Conservation (phyloP, 257 asterid species). For the Ehretia macrophylla region DNA sequence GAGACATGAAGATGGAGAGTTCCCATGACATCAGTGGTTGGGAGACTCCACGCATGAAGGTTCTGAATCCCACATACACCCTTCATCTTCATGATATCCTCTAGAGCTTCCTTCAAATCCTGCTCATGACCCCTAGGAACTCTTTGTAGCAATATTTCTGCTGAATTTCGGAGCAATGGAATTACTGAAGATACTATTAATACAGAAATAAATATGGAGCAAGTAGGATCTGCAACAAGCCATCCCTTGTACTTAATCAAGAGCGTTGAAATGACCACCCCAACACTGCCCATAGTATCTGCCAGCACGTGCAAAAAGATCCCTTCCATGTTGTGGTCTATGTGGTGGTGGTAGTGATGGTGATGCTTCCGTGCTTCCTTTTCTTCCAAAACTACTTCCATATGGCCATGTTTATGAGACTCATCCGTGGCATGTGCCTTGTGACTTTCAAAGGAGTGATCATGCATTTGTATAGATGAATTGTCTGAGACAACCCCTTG, state of each 20-base stretch:
- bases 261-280: constrained; percentile 88
- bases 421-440: constrained; percentile 12
- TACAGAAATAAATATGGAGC: constrained; percentile 86
- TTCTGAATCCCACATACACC: constrained; percentile 69
- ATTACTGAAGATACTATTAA: constrained; percentile 76
- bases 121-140: constrained; percentile 77
- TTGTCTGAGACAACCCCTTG: background rate
- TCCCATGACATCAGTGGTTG: constrained; percentile 77
- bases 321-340: constrained; percentile 98
- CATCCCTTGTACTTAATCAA: constrained; percentile 90
- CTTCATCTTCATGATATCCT: constrained; percentile 47
- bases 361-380: no score
- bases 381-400: constrained; percentile 19
- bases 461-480: no score
- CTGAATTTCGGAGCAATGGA: constrained; percentile 91
- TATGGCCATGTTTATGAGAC: constrained; percentile 21
- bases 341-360: constrained; percentile 92
- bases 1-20: constrained; percentile 80
- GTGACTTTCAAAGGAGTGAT: background rate
- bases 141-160: constrained; percentile 81
- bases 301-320: constrained; percentile 95
- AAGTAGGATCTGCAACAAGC: constrained; percentile 94
- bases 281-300: constrained; percentile 94
- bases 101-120: constrained; percentile 55
- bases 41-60: constrained; percentile 83